Conservation (phyloP, 2,329 filamentous ascomycete species). For the Neofusicoccum umdonicola region DNA sequence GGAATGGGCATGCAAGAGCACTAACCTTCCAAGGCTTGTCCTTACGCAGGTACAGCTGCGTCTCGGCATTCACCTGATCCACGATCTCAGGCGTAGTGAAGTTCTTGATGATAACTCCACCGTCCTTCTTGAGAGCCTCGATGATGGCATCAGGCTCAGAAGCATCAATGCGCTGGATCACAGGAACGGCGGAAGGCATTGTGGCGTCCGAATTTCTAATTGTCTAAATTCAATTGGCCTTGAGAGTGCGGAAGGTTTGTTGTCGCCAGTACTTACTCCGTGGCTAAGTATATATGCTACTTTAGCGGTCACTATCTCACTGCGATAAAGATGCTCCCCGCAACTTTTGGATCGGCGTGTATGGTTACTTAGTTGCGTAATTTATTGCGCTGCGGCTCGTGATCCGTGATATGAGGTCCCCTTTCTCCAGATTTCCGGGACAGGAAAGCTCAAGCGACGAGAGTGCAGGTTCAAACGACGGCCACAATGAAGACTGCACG, state of each 20-base stretch:
- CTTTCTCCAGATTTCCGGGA: background rate
- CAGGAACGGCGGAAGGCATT: conserved; percentile 8
- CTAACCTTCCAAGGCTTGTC: conserved; percentile 27
- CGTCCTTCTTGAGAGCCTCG: conserved; percentile 28
- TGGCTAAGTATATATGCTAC: too few species aligned
- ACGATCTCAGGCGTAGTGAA: conserved; percentile 34
- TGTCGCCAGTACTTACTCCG: too few species aligned
- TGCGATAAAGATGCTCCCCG: too few species aligned
- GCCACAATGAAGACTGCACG: background rate
- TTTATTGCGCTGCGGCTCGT: background rate
- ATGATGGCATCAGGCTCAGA: conserved; percentile 3
- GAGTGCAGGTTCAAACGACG: background rate
- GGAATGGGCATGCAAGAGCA: too few species aligned
- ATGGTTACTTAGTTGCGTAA: too few species aligned
- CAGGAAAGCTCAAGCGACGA: background rate
- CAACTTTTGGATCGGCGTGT: too few species aligned
- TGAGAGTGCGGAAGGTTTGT: too few species aligned
- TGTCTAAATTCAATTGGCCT: too few species aligned
- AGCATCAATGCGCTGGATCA: background rate
- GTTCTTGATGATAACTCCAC: conserved; percentile 39
- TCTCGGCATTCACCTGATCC: conserved; percentile 37
- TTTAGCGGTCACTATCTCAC: too few species aligned
- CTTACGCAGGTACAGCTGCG: conserved; percentile 29
- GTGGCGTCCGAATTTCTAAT: too few species aligned
- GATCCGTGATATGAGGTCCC: background rate